Evolutionary conservation across 257 asterid species (phyloP).

Genomic region (Salvia splendens): DNA sequence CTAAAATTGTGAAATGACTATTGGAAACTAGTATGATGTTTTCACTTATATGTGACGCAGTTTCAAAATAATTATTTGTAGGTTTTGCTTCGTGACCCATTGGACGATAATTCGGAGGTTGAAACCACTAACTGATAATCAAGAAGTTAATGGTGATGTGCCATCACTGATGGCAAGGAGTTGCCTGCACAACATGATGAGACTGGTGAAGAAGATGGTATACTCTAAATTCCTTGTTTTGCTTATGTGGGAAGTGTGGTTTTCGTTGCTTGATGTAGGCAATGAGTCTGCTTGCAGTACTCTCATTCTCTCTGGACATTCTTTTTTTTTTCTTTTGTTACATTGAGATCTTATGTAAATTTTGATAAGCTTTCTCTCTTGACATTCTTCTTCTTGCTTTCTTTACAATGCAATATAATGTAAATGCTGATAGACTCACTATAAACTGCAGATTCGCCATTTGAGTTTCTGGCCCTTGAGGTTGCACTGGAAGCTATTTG

Average conservation of each 20-base stretch:
- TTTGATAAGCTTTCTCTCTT: too few species aligned
- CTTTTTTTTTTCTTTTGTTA: neutral
- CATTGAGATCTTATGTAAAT: too few species aligned
- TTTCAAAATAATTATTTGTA: conserved; percentile 30
- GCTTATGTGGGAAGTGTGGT: conserved; percentile 19
- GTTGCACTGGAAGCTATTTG: conserved; percentile 93
- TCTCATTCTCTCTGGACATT: neutral
- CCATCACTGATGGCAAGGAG: conserved; percentile 46
- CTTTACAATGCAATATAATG: conserved; percentile 13
- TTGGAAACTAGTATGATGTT: conserved; percentile 8
- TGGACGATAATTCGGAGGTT: conserved; percentile 72
- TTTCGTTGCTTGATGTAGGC: conserved; percentile 2
- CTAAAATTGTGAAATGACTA: neutral
- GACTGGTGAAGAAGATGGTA: conserved; percentile 85
- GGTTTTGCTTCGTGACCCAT: conserved; percentile 87
- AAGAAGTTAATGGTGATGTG: conserved; percentile 52
- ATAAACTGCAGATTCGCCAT: conserved; percentile 71
- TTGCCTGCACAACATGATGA: conserved; percentile 59
- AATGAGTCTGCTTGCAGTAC: conserved; percentile 5
- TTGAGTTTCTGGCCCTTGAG: conserved; percentile 87
- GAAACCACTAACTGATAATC: conserved; percentile 49
- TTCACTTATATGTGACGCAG: neutral
- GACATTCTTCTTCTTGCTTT: conserved; percentile 1
- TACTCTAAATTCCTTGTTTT: neutral
- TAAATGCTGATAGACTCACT: conserved; percentile 30